Evolutionary conservation across 495 filamentous ascomycete species (phyloP).

Genomic region (Aspergillus hancockii): DNA sequence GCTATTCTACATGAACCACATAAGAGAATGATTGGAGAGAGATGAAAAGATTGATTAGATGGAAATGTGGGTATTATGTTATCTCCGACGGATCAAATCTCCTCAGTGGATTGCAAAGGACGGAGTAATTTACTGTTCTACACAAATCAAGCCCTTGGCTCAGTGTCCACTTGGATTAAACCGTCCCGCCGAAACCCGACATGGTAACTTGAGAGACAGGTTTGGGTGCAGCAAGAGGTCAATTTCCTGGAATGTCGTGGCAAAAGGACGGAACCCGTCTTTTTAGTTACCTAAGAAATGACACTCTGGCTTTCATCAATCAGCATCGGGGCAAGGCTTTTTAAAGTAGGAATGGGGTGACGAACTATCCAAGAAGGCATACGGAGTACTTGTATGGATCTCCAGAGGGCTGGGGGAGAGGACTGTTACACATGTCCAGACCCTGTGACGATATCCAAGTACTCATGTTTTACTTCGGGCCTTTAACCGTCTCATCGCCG

Average conservation of each 20-base stretch:
- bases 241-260: neutral
- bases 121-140: conserved; percentile 2
- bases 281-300: neutral
- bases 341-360: no score
- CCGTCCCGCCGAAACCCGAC: neutral
- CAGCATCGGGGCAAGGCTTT: no score
- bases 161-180: conserved; percentile 1
- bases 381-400: no score
- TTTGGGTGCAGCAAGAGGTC: neutral
- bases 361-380: no score
- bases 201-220: neutral
- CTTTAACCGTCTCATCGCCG: no score
- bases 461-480: no score
- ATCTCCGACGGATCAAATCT: conserved; percentile 20
- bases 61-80: conserved; percentile 26
- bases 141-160: conserved; percentile 3
- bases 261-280: neutral
- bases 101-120: conserved; percentile 12
- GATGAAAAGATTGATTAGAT: conserved; percentile 31
- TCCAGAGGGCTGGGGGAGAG: no score
- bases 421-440: no score
- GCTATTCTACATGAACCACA: neutral
- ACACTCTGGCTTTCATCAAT: neutral
- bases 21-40: conserved; percentile 3
- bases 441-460: no score